Conservation (phyloP, 2,329 filamentous ascomycete species). For the Penicillium aurantiogriseum region DNA sequence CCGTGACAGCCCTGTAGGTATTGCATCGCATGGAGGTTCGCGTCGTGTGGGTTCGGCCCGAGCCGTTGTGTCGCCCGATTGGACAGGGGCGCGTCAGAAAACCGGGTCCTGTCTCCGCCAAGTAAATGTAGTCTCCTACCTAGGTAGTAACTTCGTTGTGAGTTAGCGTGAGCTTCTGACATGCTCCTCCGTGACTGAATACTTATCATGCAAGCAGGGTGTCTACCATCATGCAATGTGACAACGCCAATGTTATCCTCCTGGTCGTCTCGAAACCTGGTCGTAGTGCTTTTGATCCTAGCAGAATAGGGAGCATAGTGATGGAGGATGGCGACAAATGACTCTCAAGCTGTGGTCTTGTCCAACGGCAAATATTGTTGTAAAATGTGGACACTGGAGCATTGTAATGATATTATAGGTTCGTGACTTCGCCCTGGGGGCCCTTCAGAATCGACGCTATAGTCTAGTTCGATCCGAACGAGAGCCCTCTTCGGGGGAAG, state of each 20-base stretch:
- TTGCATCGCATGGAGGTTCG: neutral
- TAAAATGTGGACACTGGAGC: neutral
- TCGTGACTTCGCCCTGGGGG: neutral
- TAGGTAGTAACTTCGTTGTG: neutral
- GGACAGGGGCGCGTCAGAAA: neutral
- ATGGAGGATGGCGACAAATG: neutral
- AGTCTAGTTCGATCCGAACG: neutral
- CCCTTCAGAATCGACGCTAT: neutral
- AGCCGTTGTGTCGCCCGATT: conserved; percentile 1
- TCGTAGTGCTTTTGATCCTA: neutral
- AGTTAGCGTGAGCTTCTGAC: neutral
- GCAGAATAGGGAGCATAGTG: neutral
- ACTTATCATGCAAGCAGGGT: neutral
- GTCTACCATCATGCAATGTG: neutral
- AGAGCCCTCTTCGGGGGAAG: neutral
- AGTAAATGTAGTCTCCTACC: neutral
- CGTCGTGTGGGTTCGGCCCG: neutral
- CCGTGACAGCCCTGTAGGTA: neutral
- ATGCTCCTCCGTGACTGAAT: neutral
- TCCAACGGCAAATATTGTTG: neutral
- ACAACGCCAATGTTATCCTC: neutral
- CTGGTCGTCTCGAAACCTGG: neutral
- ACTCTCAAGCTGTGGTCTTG: neutral
- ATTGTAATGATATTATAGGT: neutral
- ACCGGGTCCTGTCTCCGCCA: neutral